Base-by-base conservation (phyloP, 176 grass and related monocot genomes). In the Aegilops sharonensis region DNA sequence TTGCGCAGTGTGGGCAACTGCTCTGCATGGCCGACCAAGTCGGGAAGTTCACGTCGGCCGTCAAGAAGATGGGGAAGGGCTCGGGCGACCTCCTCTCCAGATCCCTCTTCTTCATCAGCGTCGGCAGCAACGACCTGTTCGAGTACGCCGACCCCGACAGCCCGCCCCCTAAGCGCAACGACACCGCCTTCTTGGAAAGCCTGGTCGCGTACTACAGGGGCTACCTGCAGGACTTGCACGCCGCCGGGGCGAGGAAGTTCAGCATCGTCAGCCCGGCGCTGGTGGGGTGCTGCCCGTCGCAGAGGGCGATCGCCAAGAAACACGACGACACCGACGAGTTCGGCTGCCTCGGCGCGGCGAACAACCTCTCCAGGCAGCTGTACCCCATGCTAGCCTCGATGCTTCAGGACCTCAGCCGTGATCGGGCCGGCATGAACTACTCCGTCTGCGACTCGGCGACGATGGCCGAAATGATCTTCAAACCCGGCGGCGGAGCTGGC, bases 121-220 rank as follows among this genome's bases (percentile, higher is more conserved):
- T 29, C 29, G 93, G 93, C 72, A 91, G 88, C 85, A 94, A 94
- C 42, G 93, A 94, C 56, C 34, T 94, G 56, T 92, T 94, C 54
- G 85, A 87, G 67, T 84, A 75, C 64, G 6, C 34, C 11, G 66
- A 88, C 23, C 2, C 3, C 67, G 20, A n/a, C 32, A 71, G 32
- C 6, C 9, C 2, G 8, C 3, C 9, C 7, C 5, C 78, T 29
- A 67, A 23, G 40, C 66, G 3, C 8, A 78, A 91, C 32, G 68
- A 67, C 40, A 86, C 78, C 20, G 54, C 60, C 12, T 39, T 75
- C 15, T 31, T 94, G 66, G 31, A 83, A 17, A 5, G 6, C 13
- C 88, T 91, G 68, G 27, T 84, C 24, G 83, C 39, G 36, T 68
- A 43, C 11, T 94, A 87, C 73, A 47, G 8, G 66, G 25, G 11